These are phyloP conservation scores for Candida tammaniensis DNA, from an alignment of 805 yeast genomes.

Conservation along the genomic window DNA sequence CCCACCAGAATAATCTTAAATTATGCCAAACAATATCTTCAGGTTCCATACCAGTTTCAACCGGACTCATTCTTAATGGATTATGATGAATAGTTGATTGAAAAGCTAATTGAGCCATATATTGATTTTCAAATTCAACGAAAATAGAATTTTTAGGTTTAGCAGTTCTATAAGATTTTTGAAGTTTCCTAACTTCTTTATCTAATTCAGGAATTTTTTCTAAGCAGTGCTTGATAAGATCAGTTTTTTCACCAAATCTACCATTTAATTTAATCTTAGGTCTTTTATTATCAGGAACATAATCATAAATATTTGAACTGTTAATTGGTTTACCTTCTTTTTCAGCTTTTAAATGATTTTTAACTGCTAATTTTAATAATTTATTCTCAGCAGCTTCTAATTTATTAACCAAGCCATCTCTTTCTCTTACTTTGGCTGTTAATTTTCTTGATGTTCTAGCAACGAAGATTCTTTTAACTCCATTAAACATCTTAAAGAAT, in stretches of 20 bases:
- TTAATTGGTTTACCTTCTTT: slow-evolving; percentile 56
- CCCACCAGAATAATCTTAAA: slow-evolving; percentile 81
- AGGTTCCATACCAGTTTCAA: slow-evolving; percentile 62
- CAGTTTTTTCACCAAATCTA: slow-evolving; percentile 48
- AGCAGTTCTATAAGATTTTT: slow-evolving; percentile 43
- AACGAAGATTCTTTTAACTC: slow-evolving; percentile 80
- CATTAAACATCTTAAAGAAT: slow-evolving; percentile 71
- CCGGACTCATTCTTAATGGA: slow-evolving; percentile 62
- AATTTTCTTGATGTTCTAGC: slow-evolving; percentile 63
- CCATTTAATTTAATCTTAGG: slow-evolving; percentile 58
- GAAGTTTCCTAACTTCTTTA: slow-evolving; percentile 54
- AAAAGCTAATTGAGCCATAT: slow-evolving; percentile 68
- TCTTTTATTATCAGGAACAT: slow-evolving; percentile 65
- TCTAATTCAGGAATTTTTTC: slow-evolving; percentile 58
- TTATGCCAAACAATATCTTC: slow-evolving; percentile 66
- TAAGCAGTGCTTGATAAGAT: slow-evolving; percentile 55
- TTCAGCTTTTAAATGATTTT: slow-evolving; percentile 59
- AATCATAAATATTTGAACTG: slow-evolving; percentile 48
- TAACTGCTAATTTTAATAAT: slow-evolving; percentile 60
- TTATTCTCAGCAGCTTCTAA: slow-evolving; percentile 67
- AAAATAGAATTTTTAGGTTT: slow-evolving; percentile 76
- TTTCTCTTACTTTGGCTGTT: slow-evolving; percentile 51
- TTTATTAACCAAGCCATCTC: slow-evolving; percentile 56
- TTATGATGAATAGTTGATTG: slow-evolving; percentile 63
- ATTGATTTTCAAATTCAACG: slow-evolving; percentile 76